Percentiles rank a stretch among this genome's conserved stretches.
Evolutionary conservation across 768 basidiomycete species (phyloP).

Genomic region (Kwoniella mangroviensis): DNA sequence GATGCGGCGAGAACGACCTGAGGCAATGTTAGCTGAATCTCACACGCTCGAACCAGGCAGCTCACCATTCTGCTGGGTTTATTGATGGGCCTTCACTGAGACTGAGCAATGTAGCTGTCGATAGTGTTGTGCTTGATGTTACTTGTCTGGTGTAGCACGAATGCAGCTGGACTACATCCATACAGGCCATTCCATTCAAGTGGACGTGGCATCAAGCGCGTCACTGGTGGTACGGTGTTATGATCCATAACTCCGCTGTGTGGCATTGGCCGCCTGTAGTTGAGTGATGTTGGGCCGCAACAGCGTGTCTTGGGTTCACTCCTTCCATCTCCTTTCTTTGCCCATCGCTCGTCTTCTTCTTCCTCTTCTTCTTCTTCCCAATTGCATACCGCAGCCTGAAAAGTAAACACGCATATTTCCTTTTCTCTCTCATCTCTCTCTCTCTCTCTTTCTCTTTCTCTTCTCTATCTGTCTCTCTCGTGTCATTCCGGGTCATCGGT

Average conservation of each 20-base stretch:
- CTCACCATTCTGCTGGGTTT: conserved; percentile 30
- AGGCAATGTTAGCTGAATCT: background rate
- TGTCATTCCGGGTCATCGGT: too few species aligned
- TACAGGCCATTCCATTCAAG: too few species aligned
- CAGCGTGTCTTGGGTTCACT: conserved; percentile 6
- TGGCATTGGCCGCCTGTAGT: conserved; percentile 5
- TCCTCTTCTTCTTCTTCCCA: conserved; percentile 5
- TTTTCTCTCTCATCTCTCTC: conserved; percentile 15
- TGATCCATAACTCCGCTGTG: conserved; percentile 3
- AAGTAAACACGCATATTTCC: conserved; percentile 10
- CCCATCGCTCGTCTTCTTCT: conserved; percentile 3
- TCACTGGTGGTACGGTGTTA: conserved; percentile 3
- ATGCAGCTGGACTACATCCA: background rate
- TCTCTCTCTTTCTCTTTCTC: conserved; percentile 35
- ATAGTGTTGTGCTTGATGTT: background rate
- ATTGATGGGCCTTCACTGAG: background rate
- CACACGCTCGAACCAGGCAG: background rate
- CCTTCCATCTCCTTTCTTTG: background rate
- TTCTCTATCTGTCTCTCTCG: conserved; percentile 46
- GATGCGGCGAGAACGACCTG: conserved; percentile 57
- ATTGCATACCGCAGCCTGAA: background rate
- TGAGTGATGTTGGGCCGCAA: background rate
- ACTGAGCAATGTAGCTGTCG: background rate
- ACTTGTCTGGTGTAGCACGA: background rate
- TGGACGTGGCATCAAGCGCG: conserved; percentile 32